phyloP scores from a whole-genome alignment of 2,329 filamentous ascomycete genomes.

The Cryphonectria parasitica region DNA sequence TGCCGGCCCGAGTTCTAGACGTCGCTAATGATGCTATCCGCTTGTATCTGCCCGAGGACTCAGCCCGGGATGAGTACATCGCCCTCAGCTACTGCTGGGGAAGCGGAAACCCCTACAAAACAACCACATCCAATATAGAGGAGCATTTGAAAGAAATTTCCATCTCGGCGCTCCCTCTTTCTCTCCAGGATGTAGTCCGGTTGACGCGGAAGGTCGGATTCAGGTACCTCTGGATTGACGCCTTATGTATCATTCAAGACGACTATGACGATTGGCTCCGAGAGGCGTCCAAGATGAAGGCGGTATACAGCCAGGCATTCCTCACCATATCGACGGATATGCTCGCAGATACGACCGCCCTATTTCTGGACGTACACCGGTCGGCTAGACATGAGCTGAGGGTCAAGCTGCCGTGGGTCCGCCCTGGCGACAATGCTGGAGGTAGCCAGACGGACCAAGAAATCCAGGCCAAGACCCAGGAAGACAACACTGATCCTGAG shows the following conservation, averaged over 20 bases:
- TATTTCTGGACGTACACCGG: not conserved
- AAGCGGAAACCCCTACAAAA: not conserved
- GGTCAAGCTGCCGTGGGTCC: constrained; percentile 2
- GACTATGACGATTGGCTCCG: constrained; percentile 14
- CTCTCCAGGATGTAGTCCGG: not conserved
- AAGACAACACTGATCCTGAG: not conserved
- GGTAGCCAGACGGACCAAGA: not conserved
- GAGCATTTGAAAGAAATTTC: not conserved
- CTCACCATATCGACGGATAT: constrained; percentile 14
- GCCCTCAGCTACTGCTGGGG: constrained; percentile 21
- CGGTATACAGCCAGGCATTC: constrained; percentile 4
- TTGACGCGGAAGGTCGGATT: constrained; percentile 5
- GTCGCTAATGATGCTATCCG: not conserved
- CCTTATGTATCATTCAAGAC: constrained; percentile 17
- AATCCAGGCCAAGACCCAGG: not conserved
- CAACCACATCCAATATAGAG: not conserved
- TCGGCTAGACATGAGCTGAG: constrained; percentile 1
- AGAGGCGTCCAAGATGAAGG: constrained; percentile 16
- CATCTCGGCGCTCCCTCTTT: constrained; percentile 2
- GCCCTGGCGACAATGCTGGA: not conserved
- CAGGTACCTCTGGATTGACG: constrained; percentile 17
- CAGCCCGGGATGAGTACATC: not conserved
- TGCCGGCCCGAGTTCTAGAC: constrained; percentile 8
- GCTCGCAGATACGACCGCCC: constrained; percentile 3
- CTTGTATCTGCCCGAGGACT: not conserved